Evolutionary conservation across 306 rosid species (phyloP), one percentile per base, ranked within the genome.

Genomic region (Acacia crassicarpa): DNA sequence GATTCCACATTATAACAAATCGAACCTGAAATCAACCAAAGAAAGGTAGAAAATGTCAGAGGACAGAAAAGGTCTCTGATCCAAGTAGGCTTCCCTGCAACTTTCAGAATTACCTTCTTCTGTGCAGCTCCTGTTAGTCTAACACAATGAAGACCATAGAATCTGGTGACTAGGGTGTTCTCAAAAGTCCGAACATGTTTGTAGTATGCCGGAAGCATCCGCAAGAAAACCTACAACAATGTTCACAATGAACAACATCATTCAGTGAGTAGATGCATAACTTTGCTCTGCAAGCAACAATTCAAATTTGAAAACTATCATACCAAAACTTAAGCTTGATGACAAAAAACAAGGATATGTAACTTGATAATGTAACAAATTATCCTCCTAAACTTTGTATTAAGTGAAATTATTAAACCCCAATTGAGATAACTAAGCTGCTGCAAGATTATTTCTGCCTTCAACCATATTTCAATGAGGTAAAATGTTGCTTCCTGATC

Each of bases 201-300:
- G 70, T 96, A 96, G 70, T 96, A 96, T 46, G 97, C 95, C 1
- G 97, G 98, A 74, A 96, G 99, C 99, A 96, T 96, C 90, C 91
- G 85, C 35, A 93, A 73, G 58, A 96, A 88, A 83, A 93, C 98
- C 99, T 95, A 85, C 71, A 85, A 80, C 82, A 79, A 74, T 66
- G 75, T 56, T 76, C 61, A 77, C 59, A 86, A 68, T 72, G 75
- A 66, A 54, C 12, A 63, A 73, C 79, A 59, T 74, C 72, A 79
- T 49, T 77, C 23, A 45, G 56, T 2, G 6, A 78, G 71, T 80
- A 63, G 71, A 72, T 44, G 61, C 1, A 59, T 22, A 66, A 69
- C 20, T 56, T 32, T 68, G 44, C 43, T 70, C 65, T 45, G 82
- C 65, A 71, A 77, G 44, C 51, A 72, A 15, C 33, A 62, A 23